Conservation (phyloP, 148 eudicot genomes). For the Chenopodium suecicum region DNA sequence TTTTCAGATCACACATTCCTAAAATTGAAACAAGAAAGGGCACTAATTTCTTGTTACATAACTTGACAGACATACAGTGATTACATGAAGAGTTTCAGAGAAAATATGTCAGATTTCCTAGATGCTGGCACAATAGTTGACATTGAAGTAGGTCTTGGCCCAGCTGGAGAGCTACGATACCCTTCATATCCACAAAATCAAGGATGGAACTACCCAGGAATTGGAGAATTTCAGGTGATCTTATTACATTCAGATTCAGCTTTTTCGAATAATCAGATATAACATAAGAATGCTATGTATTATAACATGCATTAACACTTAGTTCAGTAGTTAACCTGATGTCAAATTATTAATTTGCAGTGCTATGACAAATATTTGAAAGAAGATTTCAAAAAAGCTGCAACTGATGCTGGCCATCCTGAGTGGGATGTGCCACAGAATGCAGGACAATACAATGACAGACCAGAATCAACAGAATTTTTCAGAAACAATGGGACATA, state of each 20-base stretch:
- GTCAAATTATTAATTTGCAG: conserved; percentile 36
- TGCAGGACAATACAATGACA: conserved; percentile 75
- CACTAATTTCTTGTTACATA: neutral
- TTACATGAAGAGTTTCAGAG: conserved; percentile 77
- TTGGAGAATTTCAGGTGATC: conserved; percentile 87
- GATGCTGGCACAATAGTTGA: conserved; percentile 54
- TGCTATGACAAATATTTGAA: conserved; percentile 79
- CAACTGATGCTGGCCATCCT: conserved; percentile 60
- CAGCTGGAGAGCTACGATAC: conserved; percentile 79
- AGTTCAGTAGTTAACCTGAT: neutral
- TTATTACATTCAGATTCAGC: neutral
- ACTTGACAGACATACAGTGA: conserved; percentile 62
- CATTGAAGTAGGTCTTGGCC: conserved; percentile 86
- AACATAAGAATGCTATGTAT: conserved; percentile 3
- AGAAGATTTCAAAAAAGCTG: conserved; percentile 65
- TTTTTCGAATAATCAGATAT: neutral
- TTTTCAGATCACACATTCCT: neutral
- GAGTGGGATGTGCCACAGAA: conserved; percentile 69
- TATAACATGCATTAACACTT: neutral
- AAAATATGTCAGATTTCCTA: conserved; percentile 65
- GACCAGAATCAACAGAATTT: conserved; percentile 58
- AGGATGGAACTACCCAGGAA: conserved; percentile 85
- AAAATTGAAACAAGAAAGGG: neutral
- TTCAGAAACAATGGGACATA: conserved; percentile 65
- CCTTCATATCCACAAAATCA: conserved; percentile 78